These are phyloP conservation scores for Kalmanozyma brasiliensis DNA, from an alignment of 1,284 basidiomycete genomes.

Conservation along the genomic window DNA sequence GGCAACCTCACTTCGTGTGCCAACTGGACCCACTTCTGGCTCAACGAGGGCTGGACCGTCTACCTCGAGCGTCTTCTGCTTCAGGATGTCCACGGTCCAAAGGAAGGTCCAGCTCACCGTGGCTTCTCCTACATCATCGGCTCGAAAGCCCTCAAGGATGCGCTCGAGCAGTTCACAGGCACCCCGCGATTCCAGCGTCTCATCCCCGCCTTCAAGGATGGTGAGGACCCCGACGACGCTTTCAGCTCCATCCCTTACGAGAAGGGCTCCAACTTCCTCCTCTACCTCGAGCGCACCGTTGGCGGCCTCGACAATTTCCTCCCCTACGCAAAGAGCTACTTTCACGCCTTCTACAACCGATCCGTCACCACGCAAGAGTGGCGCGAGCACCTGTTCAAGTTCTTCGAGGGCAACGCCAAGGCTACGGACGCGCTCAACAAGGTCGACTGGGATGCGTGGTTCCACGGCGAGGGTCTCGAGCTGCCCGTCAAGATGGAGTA, in stretches of 20 bases:
- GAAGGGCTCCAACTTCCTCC: constrained; percentile 79
- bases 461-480: constrained; percentile 81
- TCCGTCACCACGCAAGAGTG: constrained; percentile 89
- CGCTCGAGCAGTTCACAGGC: constrained; percentile 72
- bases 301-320: constrained; percentile 81
- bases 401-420: constrained; percentile 72
- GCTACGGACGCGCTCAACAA: constrained; percentile 72
- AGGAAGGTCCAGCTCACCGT: constrained; percentile 75
- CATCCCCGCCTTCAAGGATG: constrained; percentile 82
- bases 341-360: constrained; percentile 73
- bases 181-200: constrained; percentile 83
- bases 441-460: constrained; percentile 82
- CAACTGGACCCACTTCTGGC: constrained; percentile 67
- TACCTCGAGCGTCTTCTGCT: constrained; percentile 89
- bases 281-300: constrained; percentile 77
- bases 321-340: constrained; percentile 77
- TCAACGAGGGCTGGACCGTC: constrained; percentile 81
- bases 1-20: constrained; percentile 66
- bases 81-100: constrained; percentile 75
- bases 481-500: constrained; percentile 85
- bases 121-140: constrained; percentile 85
- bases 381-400: constrained; percentile 88
- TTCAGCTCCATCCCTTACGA: constrained; percentile 77
- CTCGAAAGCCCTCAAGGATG: constrained; percentile 78
- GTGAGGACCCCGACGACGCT: constrained; percentile 74